phyloP scores from a whole-genome alignment of 2,329 filamentous ascomycete species.

The Ophioceras dolichostomum region DNA sequence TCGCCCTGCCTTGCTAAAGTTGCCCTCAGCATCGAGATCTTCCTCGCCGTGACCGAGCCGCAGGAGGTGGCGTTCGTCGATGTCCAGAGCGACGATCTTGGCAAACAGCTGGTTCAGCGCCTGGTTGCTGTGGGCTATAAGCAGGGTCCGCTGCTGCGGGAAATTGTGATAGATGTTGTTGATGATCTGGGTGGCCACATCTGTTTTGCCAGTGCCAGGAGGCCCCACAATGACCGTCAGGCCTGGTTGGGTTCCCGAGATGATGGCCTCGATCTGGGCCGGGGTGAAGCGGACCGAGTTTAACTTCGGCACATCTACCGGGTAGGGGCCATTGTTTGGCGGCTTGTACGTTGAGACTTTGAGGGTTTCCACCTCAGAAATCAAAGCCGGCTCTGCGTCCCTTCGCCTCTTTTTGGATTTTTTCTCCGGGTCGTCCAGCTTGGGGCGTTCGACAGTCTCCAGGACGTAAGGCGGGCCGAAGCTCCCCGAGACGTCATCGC shows the following conservation, averaged over 20 bases:
- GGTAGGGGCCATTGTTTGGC: slow-evolving; percentile 81
- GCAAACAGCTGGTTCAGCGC: slow-evolving; percentile 95
- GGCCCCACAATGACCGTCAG: slow-evolving; percentile 90
- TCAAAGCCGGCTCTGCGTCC: slow-evolving; percentile 56
- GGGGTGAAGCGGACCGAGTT: slow-evolving; percentile 85
- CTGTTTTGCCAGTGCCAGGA: slow-evolving; percentile 96
- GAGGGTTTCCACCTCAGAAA: slow-evolving; percentile 53
- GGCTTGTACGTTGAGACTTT: slow-evolving; percentile 85
- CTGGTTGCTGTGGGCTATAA: slow-evolving; percentile 96
- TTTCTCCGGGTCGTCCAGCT: slow-evolving; percentile 36
- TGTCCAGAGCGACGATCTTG: slow-evolving; percentile 93
- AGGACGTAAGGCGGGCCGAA: slow-evolving; percentile 85
- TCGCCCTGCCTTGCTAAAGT: slow-evolving; percentile 86
- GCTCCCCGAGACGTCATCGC: slow-evolving; percentile 55
- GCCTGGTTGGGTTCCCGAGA: slow-evolving; percentile 87
- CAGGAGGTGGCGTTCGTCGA: slow-evolving; percentile 87
- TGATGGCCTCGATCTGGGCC: slow-evolving; percentile 82
- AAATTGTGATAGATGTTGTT: slow-evolving; percentile 99
- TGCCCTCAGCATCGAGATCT: slow-evolving; percentile 74
- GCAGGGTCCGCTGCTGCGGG: slow-evolving; percentile 76
- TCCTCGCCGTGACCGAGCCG: slow-evolving; percentile 92
- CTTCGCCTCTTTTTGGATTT: slow-evolving; percentile 75
- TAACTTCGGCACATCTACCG: slow-evolving; percentile 66
- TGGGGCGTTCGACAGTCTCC: slow-evolving; percentile 43
- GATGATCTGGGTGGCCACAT: slow-evolving; percentile 96